Base-by-base conservation (phyloP, 345 rosid species). In the Camelina neglecta region DNA sequence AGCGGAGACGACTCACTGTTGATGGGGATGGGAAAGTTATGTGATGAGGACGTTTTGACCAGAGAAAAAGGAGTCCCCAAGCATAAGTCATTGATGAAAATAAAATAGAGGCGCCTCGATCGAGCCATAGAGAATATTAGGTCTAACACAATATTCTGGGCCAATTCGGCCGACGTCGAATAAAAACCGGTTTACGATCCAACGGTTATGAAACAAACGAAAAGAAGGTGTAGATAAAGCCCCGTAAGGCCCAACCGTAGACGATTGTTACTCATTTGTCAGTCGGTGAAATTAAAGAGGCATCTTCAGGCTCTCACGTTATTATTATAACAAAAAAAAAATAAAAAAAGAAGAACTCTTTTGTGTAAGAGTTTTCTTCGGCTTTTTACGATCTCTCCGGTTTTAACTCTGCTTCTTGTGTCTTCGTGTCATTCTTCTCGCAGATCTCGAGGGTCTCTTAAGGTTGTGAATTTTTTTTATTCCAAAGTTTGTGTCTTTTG, bases 371-470 rank as follows among this genome's bases (percentile, higher is more conserved):
- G 44, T 10, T 7, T 44, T 44, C 71, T 49, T 41, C 66, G 53
- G 33, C 66, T 41, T 67, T 59, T 16, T 75, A 11, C 53, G 66
- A 41, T 31, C 54, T 63, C 79, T 75, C 79, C 74, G 63, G 63
- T 51, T 67, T 50, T 41, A 50, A 3, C 74, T 60, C 56, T 67
- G 13, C 11, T 6, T 71, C 63, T 64, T 64, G 47, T 63, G 48
- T 60, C 49, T 49, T 41, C 49, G 45, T 63, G 61, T 60, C 73
- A 67, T 33, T 50, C 38, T 60, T 48, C 53, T 75, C 56, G 69
- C 36, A 75, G 69, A 75, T 68, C 63, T 67, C 79, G 74, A 67
- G 41, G 36, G 56, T 13, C 61, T 60, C 61, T 60, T 29, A 59
- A 23, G 67, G 53, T 42, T 35, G 38, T 35, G 12, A 62, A 44